Percentiles rank a stretch among this genome's conserved stretches.
phyloP scores from a whole-genome alignment of 148 eudicot species.

The Amaranthus palmeri region DNA sequence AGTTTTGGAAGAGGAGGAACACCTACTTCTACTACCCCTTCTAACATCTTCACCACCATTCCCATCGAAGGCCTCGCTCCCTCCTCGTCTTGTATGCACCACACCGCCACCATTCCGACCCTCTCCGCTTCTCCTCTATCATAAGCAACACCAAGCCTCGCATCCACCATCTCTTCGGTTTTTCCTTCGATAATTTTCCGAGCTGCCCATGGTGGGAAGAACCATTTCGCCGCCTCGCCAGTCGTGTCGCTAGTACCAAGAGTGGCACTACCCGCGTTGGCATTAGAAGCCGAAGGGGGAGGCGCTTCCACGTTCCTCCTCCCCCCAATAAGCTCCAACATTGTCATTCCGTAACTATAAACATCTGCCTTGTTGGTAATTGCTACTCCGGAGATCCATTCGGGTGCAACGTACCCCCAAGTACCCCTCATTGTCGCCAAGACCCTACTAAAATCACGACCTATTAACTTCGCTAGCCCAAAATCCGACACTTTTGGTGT shows the following conservation, averaged over 20 bases:
- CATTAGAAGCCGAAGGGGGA: conserved; percentile 29
- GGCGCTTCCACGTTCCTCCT: conserved; percentile 67
- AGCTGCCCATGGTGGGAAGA: conserved; percentile 83
- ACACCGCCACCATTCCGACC: conserved; percentile 57
- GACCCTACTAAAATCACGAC: conserved; percentile 74
- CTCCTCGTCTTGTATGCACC: conserved; percentile 89
- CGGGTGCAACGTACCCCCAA: conserved; percentile 86
- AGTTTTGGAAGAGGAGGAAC: conserved; percentile 74
- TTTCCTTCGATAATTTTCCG: conserved; percentile 43
- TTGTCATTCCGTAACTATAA: conserved; percentile 84
- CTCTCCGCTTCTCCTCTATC: conserved; percentile 45
- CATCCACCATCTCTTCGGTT: conserved; percentile 45
- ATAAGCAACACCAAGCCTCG: conserved; percentile 41
- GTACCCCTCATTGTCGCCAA: conserved; percentile 81
- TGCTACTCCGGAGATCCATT: conserved; percentile 79
- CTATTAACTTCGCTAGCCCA: conserved; percentile 72
- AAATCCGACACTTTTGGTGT: conserved; percentile 71
- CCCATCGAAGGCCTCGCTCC: conserved; percentile 67
- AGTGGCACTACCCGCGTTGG: conserved; percentile 10
- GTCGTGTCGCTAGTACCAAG: conserved; percentile 17
- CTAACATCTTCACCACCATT: conserved; percentile 79
- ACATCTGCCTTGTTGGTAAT: conserved; percentile 81
- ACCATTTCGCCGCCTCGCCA: conserved; percentile 49
- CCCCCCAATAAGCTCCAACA: conserved; percentile 70
- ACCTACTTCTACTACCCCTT: conserved; percentile 63